These are phyloP conservation scores for Juglanconis juglandina DNA, from an alignment of 2,329 filamentous ascomycete species.

Conservation along the genomic window DNA sequence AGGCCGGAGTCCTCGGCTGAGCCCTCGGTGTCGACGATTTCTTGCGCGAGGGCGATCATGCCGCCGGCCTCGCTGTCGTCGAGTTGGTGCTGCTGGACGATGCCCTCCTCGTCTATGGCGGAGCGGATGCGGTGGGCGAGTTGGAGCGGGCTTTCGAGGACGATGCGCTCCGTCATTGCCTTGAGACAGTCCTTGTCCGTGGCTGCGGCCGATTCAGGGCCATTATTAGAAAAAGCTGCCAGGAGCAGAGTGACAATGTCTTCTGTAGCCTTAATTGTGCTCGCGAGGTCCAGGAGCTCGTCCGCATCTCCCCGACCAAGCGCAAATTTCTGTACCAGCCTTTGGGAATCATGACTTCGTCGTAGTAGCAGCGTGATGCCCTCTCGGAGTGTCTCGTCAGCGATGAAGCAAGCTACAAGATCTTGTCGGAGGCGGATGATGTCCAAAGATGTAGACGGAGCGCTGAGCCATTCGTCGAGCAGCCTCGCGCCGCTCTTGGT, in stretches of 20 bases:
- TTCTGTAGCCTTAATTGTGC: conserved; percentile 72
- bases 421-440: conserved; percentile 78
- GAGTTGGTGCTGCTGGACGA: conserved; percentile 74
- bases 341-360: conserved; percentile 78
- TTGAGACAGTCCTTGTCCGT: conserved; percentile 34
- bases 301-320: conserved; percentile 89
- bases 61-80: conserved; percentile 69
- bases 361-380: conserved; percentile 65
- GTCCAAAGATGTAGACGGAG: conserved; percentile 81
- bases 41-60: conserved; percentile 70
- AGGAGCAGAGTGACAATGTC: conserved; percentile 55
- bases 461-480: conserved; percentile 78
- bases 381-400: conserved; percentile 65
- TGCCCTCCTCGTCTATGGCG: conserved; percentile 88
- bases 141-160: conserved; percentile 61
- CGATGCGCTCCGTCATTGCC: conserved; percentile 54
- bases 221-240: conserved; percentile 13
- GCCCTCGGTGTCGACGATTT: conserved; percentile 65
- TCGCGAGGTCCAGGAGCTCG: conserved; percentile 79
- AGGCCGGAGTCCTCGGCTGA: conserved; percentile 51
- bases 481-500: conserved; percentile 88
- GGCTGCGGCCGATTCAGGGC: neutral
- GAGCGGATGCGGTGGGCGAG: conserved; percentile 69
- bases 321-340: conserved; percentile 90
- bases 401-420: conserved; percentile 72